Percentiles rank a stretch among this genome's conserved stretches.
Evolutionary conservation across 805 yeast species (phyloP).

Genomic region (Alloascoidea hylecoeti): DNA sequence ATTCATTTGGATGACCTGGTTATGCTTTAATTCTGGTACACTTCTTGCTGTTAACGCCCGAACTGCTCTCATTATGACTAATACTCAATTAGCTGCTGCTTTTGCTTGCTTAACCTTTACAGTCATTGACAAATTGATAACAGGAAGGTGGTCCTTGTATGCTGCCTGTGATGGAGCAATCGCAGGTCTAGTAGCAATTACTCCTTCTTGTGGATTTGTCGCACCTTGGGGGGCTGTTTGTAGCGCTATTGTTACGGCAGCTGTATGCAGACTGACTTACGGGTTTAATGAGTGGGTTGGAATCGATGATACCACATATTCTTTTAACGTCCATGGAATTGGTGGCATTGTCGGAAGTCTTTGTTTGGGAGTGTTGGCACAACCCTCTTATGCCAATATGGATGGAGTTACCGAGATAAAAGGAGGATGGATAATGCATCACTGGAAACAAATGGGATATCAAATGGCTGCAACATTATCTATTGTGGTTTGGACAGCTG

Average conservation of each 20-base stretch:
- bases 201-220: slow-evolving; percentile 31
- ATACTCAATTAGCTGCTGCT: slow-evolving; percentile 37
- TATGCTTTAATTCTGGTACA: slow-evolving; percentile 33
- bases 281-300: slow-evolving; percentile 24
- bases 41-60: slow-evolving; percentile 26
- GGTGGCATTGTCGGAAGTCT: slow-evolving; percentile 33
- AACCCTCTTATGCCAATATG: slow-evolving; percentile 25
- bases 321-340: slow-evolving; percentile 30
- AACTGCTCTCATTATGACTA: slow-evolving; percentile 31
- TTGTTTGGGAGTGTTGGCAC: slow-evolving; percentile 30
- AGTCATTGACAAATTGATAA: slow-evolving; percentile 23
- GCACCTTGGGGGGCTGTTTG: slow-evolving; percentile 32
- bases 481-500: slow-evolving; percentile 28
- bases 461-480: slow-evolving; percentile 26
- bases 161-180: slow-evolving; percentile 33
- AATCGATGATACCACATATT: slow-evolving; percentile 30
- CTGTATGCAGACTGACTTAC: slow-evolving; percentile 21
- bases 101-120: slow-evolving; percentile 31
- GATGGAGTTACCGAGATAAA: slow-evolving; percentile 28
- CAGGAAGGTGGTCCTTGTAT: slow-evolving; percentile 25
- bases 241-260: slow-evolving; percentile 24
- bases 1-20: slow-evolving; percentile 34
- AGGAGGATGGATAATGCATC: slow-evolving; percentile 33
- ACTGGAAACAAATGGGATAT: slow-evolving; percentile 29
- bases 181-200: slow-evolving; percentile 29